Evolutionary conservation across 2,329 filamentous ascomycete genomes (phyloP), one percentile per base, ranked within the genome.

Genomic region (Colletotrichum liriopes): DNA sequence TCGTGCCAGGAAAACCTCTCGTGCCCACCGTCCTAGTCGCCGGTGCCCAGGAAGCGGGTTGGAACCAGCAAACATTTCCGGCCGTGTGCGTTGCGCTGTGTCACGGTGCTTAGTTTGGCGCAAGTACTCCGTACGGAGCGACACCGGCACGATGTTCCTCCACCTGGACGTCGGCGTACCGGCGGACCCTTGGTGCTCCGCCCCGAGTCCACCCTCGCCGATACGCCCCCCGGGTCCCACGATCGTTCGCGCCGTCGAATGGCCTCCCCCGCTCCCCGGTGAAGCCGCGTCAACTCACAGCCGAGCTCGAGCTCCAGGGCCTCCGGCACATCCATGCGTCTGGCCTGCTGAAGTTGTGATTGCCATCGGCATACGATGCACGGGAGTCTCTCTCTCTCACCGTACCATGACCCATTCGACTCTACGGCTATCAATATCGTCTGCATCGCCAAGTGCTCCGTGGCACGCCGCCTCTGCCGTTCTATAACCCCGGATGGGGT

Each of bases 171-270:
- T 47, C 62, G 62, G 67, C 61, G 26, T 26, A 35, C 67, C 54
- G 67, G 59, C 54, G 54, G 45, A 23, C 35, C 52, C 14, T 37
- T 45, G 29, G 32, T 37, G 23, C 43, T 51, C 61, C 61, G 65
- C 58, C 29, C 60, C 67, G 67, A 45, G 43, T 59, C 52, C 61
- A 35, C 66, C 16, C 32, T 16, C 43, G 35, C 58, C 20, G 43
- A n/a, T 12, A 51, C 3, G 35, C 20, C 52, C 16, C 23, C 51
- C 26, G n/a, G 52, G 55, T 35, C 39, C 67, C 54, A 70, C 62
- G 54, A 70, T 55, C n/a, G n/a, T 65, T 37, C 23, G 32, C 18
- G 18, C 59, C 58, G 39, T 58, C 29, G 16, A 4, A 47, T 29
- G 43, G n/a, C 8, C 29, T 32, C 39, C 52, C 35, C 37, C 45